phyloP scores from a whole-genome alignment of 2,329 filamentous ascomycete species.

The Trichoderma semiorbis region DNA sequence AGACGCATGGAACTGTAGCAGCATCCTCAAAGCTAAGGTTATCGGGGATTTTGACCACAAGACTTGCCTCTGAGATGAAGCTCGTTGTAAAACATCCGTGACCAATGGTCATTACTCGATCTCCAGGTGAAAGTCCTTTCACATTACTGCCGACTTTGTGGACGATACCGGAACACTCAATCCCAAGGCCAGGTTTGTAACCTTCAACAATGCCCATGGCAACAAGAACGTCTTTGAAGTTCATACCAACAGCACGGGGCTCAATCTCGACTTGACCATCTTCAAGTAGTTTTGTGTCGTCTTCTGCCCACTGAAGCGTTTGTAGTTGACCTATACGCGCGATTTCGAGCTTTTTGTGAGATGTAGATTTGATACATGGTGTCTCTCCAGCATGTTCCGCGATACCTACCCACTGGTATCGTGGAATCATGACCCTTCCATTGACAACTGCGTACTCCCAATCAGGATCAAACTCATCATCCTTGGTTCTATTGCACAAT shows the following conservation, averaged over 20 bases:
- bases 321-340: background rate
- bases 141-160: slow-evolving; percentile 19
- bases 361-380: background rate
- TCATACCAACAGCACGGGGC: slow-evolving; percentile 2
- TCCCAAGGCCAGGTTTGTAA: slow-evolving; percentile 23
- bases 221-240: slow-evolving; percentile 21
- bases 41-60: slow-evolving; percentile 28
- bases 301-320: background rate
- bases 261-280: slow-evolving; percentile 2
- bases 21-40: slow-evolving; percentile 29
- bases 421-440: background rate
- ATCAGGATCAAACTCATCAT: slow-evolving; percentile 4
- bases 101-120: slow-evolving; percentile 30
- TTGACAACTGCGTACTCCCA: slow-evolving; percentile 3
- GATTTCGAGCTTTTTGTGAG: background rate
- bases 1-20: slow-evolving; percentile 30
- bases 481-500: background rate
- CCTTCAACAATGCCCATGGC: slow-evolving; percentile 6
- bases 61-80: background rate
- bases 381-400: background rate
- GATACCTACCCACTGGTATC: slow-evolving; percentile 7
- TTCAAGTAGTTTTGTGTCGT: background rate
- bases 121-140: slow-evolving; percentile 28
- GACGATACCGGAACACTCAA: slow-evolving; percentile 31
- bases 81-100: background rate